These are phyloP conservation scores for Rhododendron simsii DNA, from an alignment of 148 eudicot genomes.

Conservation along the genomic window DNA sequence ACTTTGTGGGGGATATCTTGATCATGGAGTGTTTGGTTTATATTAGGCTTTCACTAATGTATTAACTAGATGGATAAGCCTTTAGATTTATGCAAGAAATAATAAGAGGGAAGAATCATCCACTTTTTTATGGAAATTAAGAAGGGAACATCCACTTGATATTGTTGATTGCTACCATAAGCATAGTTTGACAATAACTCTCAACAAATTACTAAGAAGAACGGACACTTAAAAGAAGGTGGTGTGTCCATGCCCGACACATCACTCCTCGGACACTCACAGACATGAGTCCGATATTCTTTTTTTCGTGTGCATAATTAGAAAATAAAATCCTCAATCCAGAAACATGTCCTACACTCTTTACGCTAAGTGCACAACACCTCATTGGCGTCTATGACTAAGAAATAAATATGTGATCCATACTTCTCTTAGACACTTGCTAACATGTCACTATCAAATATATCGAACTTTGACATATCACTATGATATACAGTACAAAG, in stretches of 20 bases:
- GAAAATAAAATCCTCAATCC: background rate
- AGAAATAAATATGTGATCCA: too few relatives aligned
- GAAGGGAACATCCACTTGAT: background rate
- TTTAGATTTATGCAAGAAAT: background rate
- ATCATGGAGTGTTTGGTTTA: background rate
- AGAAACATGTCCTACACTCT: too few relatives aligned
- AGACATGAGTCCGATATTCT: background rate
- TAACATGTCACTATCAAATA: too few relatives aligned
- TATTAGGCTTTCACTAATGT: background rate
- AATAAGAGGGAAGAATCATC: background rate
- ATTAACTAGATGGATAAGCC: background rate
- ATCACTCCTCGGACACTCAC: background rate
- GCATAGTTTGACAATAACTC: background rate
- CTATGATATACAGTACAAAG: background rate
- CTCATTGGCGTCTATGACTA: too few relatives aligned
- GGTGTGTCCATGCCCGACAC: background rate
- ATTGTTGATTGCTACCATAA: background rate
- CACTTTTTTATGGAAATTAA: background rate
- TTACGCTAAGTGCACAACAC: too few relatives aligned
- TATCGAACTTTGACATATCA: background rate
- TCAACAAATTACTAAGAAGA: background rate
- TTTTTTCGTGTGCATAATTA: too few relatives aligned
- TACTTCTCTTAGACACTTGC: background rate
- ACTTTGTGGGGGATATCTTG: background rate
- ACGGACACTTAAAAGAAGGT: background rate